Evolutionary conservation across 257 asterid species (phyloP), one percentile per base, ranked within the genome.

Genomic region (Gynochthodes officinalis): DNA sequence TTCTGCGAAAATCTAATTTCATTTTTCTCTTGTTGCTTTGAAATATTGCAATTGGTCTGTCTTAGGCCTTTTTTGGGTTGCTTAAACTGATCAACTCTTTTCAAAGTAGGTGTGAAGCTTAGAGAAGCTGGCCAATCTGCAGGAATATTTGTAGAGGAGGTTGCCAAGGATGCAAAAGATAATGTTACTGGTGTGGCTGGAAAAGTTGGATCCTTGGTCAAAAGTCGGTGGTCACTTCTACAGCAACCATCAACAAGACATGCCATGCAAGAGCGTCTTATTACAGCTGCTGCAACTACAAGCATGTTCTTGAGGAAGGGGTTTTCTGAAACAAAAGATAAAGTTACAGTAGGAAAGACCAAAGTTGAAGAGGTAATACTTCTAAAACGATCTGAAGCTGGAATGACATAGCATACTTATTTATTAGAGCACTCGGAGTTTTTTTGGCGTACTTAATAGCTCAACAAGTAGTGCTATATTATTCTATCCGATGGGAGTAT

Each of bases 231-330:
- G 98, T 89, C 91, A 15, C 70, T 87, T 73, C 74, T 93, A 54
- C 98, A 89, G 83, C 87, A 90, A 88, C 98, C 98, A 70, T 85
- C 98, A 33, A 89, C 97, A 7, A 85, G 91, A 73, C 93, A 90
- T 58, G 96, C 93, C 39, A 85, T 90, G 96, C 96, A 89, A 78
- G 96, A 90, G 77, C 88, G 83, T 69, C 80, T 93, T 78, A 82
- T 90, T 39, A 77, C 97, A 48, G 96, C 92, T 23, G 98, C 96
- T 75, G 98, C 98, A 76, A 83, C 96, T 16, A 93, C 97, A 21
- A 82, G 96, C 85, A 60, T 89, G 89, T 80, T 93, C 70, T 71
- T 93, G 71, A 86, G 98, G 87, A 93, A 70, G 82, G 98, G 98
- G 13, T 77, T 90, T 60, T 83, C 96, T 0, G 98, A 82, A 88